phyloP scores from a whole-genome alignment of 2,329 filamentous ascomycete species.

The Aspergillus uvarum region DNA sequence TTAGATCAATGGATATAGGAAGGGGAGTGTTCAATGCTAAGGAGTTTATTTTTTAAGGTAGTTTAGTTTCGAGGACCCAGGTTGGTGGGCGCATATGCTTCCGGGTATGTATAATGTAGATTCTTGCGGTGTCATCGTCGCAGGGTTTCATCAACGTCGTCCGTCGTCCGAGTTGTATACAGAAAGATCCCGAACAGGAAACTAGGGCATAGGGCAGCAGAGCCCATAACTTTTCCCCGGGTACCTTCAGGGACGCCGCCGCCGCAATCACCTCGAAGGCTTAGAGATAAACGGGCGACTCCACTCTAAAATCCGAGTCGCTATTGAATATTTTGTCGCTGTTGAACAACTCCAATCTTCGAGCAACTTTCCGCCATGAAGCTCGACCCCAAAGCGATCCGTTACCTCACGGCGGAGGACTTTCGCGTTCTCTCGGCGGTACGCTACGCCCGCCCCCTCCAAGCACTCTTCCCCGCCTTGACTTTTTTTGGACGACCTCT shows the following conservation, averaged over 20 bases:
- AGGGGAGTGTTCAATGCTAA: neutral
- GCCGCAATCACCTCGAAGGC: neutral
- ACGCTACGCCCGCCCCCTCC: slow-evolving; percentile 26
- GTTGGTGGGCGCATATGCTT: no score
- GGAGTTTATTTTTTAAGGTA: neutral
- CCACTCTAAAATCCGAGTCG: no score
- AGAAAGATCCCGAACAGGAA: slow-evolving; percentile 25
- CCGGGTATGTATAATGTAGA: no score
- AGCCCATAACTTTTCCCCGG: slow-evolving; percentile 32
- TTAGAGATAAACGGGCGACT: no score
- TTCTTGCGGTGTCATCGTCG: no score
- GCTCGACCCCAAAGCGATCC: slow-evolving; percentile 88
- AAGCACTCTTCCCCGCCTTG: slow-evolving; percentile 33
- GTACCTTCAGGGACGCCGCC: slow-evolving; percentile 14
- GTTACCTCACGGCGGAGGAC: slow-evolving; percentile 88
- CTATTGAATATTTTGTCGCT: no score
- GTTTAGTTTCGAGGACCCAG: no score
- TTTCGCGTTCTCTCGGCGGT: slow-evolving; percentile 93
- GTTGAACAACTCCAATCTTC: no score
- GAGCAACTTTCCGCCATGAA: slow-evolving; percentile 64
- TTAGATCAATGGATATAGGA: slow-evolving; percentile 10
- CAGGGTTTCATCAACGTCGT: no score
- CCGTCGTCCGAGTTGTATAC: no score
- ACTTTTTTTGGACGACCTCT: slow-evolving; percentile 12
- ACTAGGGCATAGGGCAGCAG: slow-evolving; percentile 42